Percentiles rank a stretch among this genome's conserved stretches.
Conservation (phyloP, 129 eudicot species). For the Apium graveolens region DNA sequence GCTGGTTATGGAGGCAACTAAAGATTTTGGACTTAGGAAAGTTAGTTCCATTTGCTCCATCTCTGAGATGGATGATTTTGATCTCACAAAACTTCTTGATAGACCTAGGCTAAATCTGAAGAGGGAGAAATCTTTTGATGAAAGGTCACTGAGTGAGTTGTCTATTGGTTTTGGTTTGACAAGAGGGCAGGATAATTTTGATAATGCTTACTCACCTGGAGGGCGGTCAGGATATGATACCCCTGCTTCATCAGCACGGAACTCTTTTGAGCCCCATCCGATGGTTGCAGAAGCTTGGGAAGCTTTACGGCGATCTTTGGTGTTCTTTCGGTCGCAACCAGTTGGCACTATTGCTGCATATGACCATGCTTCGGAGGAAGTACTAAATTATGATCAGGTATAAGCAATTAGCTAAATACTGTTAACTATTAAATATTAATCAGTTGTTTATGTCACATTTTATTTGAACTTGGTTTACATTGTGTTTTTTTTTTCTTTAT, state of each 20-base stretch:
- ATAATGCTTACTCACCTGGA: conserved; percentile 75
- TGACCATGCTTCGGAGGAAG: conserved; percentile 98
- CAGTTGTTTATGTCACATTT: not conserved
- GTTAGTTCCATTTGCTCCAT: conserved; percentile 75
- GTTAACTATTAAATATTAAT: not conserved
- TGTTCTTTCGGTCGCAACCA: conserved; percentile 83
- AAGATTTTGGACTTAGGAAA: conserved; percentile 59
- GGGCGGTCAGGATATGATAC: conserved; percentile 74
- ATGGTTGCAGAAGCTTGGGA: conserved; percentile 99
- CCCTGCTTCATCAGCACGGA: conserved; percentile 80
- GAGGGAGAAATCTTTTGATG: conserved; percentile 87
- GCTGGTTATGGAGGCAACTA: conserved; percentile 43
- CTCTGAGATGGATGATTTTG: conserved; percentile 80
- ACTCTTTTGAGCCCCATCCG: conserved; percentile 96
- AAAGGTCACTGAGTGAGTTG: conserved; percentile 92
- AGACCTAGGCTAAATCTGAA: conserved; percentile 66
- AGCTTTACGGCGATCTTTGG: conserved; percentile 79
- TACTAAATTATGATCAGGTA: conserved; percentile 96
- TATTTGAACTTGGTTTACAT: not conserved
- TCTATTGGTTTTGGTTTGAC: conserved; percentile 64
- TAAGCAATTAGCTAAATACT: not conserved
- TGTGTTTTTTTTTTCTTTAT: not conserved
- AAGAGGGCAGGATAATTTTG: conserved; percentile 71
- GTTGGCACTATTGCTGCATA: conserved; percentile 96
- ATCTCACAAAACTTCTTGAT: conserved; percentile 74